Evolutionary conservation across 2,329 filamentous ascomycete species (phyloP), one percentile per base, ranked within the genome.

Genomic region (Fusarium bactridioides): DNA sequence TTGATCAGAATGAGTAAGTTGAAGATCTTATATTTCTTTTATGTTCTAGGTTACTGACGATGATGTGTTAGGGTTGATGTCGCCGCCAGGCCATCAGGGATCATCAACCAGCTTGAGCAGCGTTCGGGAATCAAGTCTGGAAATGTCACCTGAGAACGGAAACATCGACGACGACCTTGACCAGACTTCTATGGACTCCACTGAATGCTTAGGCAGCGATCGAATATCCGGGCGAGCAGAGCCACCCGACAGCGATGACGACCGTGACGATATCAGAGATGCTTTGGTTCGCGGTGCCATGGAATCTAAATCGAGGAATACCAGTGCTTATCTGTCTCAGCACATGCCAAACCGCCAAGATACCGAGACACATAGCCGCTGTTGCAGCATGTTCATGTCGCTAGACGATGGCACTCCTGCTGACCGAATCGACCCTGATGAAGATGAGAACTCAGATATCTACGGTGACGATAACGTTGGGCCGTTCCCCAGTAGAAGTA

Each of bases 321-420:
- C 15, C 15, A 27, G 33, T 8, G n/a, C 7, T 15, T 25, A 23
- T 8, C 12, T 13, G 3, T 35, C 48, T 6, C 48, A 21, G 18
- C 9, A 10, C 18, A 27, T 16, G 33, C 23, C 15, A 12, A 13
- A 13, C 13, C 19, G 15, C 10, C 2, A n/a, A 10, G 25, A 5
- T 3, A 29, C 13, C 2, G 13, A n/a, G 23, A 21, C 5, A 4
- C 7, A 9, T 21, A 7, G 6, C 16, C n/a, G 9, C 16, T 12
- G 12, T 8, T 10, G 3, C 10, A 25, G n/a, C 9, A 3, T 1
- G 6, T 11, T n/a, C 2, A 35, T 19, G n/a, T 4, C n/a, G 15
- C 12, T 2, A 15, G 29, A 4, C 2, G 10, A 35, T 8, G 12
- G 8, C 12, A 33, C 48, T 15, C 18, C 48, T 8, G 10, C n/a